Conservation (phyloP, 148 eudicot species). For the Camellia japonica region DNA sequence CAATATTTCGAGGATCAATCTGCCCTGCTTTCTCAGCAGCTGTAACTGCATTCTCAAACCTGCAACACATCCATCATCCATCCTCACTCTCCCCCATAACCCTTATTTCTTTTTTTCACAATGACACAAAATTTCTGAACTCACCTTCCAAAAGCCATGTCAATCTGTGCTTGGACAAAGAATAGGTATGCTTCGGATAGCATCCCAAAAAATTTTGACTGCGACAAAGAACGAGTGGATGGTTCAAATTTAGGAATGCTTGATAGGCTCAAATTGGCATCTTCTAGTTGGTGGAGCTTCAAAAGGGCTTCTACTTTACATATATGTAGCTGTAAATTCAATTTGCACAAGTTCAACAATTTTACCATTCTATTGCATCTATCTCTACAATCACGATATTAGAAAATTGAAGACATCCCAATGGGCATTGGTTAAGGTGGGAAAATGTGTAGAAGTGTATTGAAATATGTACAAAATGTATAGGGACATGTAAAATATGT, state of each 20-base stretch:
- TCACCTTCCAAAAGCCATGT: constrained; percentile 91
- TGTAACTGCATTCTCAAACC: constrained; percentile 77
- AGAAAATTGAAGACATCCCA: background rate
- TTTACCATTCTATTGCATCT: background rate
- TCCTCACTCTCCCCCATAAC: constrained; percentile 26
- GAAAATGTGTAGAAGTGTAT: no score
- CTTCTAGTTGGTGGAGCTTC: constrained; percentile 75
- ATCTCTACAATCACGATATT: background rate
- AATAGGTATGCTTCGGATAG: constrained; percentile 72
- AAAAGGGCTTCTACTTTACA: constrained; percentile 82
- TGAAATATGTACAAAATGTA: no score
- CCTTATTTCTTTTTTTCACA: constrained; percentile 13
- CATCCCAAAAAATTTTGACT: constrained; percentile 79
- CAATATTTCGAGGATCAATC: constrained; percentile 57
- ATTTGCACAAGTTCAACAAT: constrained; percentile 4
- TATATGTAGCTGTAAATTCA: constrained; percentile 55
- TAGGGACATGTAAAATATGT: no score
- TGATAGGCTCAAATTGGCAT: constrained; percentile 50
- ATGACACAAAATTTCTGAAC: constrained; percentile 21
- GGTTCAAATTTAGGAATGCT: constrained; percentile 47
- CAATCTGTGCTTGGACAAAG: constrained; percentile 74
- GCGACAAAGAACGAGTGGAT: constrained; percentile 39
- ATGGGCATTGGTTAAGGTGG: no score
- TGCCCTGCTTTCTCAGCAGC: constrained; percentile 62
- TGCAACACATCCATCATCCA: constrained; percentile 52